These are phyloP conservation scores for Amaranthus tricolor DNA, from an alignment of 179 eudicot genomes.

Conservation along the genomic window DNA sequence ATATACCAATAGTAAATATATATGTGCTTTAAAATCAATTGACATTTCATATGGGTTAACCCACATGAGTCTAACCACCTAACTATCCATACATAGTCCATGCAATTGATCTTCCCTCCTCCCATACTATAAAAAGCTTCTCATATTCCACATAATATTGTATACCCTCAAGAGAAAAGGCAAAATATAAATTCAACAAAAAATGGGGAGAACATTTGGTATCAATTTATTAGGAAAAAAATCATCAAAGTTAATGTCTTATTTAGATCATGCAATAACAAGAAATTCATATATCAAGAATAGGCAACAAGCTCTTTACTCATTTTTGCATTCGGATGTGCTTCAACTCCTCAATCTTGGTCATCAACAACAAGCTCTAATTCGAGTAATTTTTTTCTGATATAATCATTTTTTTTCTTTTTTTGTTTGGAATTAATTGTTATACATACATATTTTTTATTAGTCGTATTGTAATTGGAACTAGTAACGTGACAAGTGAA, in stretches of 20 bases:
- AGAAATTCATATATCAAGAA: conserved; percentile 49
- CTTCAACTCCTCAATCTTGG: conserved; percentile 54
- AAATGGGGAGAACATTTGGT: conserved; percentile 56
- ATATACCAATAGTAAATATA: too few species aligned
- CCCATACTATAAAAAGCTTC: not conserved
- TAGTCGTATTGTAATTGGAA: too few species aligned
- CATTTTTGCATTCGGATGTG: conserved; percentile 52
- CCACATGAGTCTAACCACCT: too few species aligned
- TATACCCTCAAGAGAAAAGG: not conserved
- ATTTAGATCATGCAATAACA: conserved; percentile 35
- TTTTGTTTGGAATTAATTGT: not conserved
- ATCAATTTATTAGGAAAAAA: conserved; percentile 43
- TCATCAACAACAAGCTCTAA: conserved; percentile 56
- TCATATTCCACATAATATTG: too few species aligned
- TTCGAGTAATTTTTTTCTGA: conserved; percentile 38
- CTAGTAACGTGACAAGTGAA: not conserved
- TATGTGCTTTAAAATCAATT: too few species aligned
- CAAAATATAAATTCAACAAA: not conserved
- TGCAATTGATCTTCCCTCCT: not conserved
- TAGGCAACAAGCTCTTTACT: conserved; percentile 44
- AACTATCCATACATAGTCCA: too few species aligned
- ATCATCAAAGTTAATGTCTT: conserved; percentile 34
- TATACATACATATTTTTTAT: not conserved
- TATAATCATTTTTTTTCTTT: not conserved
- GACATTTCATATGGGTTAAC: too few species aligned